Conservation (phyloP, 2,329 filamentous ascomycete species). For the Alternaria longipes region DNA sequence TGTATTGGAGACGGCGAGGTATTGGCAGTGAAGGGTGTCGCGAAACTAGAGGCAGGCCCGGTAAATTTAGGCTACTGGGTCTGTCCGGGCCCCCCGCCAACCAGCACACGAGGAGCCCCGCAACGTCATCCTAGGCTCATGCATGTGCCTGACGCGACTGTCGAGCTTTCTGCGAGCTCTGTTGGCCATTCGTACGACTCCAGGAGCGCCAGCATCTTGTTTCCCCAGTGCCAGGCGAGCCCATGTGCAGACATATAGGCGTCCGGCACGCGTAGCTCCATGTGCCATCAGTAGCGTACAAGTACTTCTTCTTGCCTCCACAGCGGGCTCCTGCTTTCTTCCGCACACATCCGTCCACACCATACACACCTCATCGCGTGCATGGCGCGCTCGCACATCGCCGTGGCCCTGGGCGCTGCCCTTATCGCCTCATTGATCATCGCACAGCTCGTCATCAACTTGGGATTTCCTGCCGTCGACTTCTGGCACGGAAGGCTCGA, state of each 20-base stretch:
- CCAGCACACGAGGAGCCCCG: conserved; percentile 16
- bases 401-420: conserved; percentile 50
- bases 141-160: conserved; percentile 1
- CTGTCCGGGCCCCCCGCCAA: conserved; percentile 19
- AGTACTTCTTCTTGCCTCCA: conserved; percentile 6
- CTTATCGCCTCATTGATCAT: conserved; percentile 46
- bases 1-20: conserved; percentile 19
- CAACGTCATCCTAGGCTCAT: conserved; percentile 25
- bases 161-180: background rate
- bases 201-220: background rate
- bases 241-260: background rate
- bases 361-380: conserved; percentile 20
- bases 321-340: conserved; percentile 10
- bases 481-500: conserved; percentile 48
- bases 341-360: conserved; percentile 28
- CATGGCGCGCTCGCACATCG: conserved; percentile 54
- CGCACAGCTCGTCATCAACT: conserved; percentile 44
- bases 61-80: conserved; percentile 23
- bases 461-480: conserved; percentile 49
- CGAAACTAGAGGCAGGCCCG: conserved; percentile 12
- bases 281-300: conserved; percentile 12
- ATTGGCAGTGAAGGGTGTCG: conserved; percentile 17
- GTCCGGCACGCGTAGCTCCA: conserved; percentile 1
- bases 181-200: background rate
- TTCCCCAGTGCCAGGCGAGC: background rate